Evolutionary conservation across 75 land plant genomes (phyloP).

Genomic region (Sequoia sempervirens): DNA sequence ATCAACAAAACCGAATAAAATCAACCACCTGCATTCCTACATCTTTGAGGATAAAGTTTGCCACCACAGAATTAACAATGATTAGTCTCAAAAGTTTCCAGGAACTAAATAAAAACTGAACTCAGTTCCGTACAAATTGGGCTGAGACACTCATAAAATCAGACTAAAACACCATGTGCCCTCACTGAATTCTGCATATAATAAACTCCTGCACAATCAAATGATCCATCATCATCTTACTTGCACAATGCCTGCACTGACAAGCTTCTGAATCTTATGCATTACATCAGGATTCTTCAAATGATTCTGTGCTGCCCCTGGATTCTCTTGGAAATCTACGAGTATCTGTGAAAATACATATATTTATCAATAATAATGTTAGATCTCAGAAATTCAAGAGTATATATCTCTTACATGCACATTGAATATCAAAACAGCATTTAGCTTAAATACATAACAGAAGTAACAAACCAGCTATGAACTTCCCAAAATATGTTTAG

Average conservation of each 20-base stretch:
- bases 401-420: not conserved
- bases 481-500: no score
- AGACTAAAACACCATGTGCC: not conserved
- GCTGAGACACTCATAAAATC: not conserved
- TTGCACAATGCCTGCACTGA: constrained; percentile 91
- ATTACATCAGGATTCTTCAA: constrained; percentile 86
- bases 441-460: not conserved
- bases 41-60: not conserved
- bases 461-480: no score
- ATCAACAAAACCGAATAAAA: not conserved
- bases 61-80: not conserved
- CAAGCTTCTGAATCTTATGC: constrained; percentile 89
- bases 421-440: not conserved
- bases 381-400: not conserved
- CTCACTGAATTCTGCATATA: not conserved
- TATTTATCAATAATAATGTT: not conserved
- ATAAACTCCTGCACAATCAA: not conserved
- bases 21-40: not conserved
- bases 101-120: not conserved
- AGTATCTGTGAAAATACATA: constrained; percentile 46
- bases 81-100: not conserved
- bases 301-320: constrained; percentile 87
- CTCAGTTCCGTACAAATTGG: not conserved
- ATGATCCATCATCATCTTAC: constrained; percentile 27
- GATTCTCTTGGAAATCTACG: constrained; percentile 91